Conservation (phyloP, 2,329 filamentous ascomycete genomes). For the Coniochaeta prunicola region DNA sequence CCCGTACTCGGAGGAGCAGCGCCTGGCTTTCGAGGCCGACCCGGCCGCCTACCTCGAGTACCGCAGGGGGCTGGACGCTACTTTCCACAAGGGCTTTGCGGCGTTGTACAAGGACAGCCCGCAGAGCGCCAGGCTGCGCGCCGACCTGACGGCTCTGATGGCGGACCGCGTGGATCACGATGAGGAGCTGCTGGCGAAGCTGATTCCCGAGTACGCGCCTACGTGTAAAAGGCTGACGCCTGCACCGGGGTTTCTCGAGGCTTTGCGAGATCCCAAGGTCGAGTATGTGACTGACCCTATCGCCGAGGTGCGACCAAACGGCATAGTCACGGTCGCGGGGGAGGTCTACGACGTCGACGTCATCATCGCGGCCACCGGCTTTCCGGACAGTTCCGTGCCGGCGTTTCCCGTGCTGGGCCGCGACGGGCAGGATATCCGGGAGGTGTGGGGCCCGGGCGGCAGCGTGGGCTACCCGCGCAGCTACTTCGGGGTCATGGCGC, state of each 20-base stretch:
- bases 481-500: slow-evolving; percentile 21
- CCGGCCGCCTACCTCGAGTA: slow-evolving; percentile 26
- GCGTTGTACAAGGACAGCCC: slow-evolving; percentile 17
- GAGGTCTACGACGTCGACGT: slow-evolving; percentile 18
- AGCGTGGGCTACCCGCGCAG: slow-evolving; percentile 13
- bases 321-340: slow-evolving; percentile 19
- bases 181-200: slow-evolving; percentile 32
- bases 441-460: slow-evolving; percentile 21
- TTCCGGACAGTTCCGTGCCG: slow-evolving; percentile 20
- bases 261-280: slow-evolving; percentile 34
- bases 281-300: slow-evolving; percentile 30
- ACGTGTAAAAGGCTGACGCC: slow-evolving; percentile 35
- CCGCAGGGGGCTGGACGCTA: slow-evolving; percentile 16
- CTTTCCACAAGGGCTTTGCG: slow-evolving; percentile 31
- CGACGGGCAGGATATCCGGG: slow-evolving; percentile 18
- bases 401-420: slow-evolving; percentile 36
- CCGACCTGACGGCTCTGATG: slow-evolving; percentile 23
- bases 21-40: slow-evolving; percentile 28
- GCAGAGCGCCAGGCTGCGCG: slow-evolving; percentile 28
- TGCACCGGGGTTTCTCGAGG: slow-evolving; percentile 33
- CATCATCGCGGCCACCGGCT: slow-evolving; percentile 30
- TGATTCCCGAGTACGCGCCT: slow-evolving; percentile 32
- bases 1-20: slow-evolving; percentile 24
- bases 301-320: slow-evolving; percentile 22
- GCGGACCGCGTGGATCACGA: slow-evolving; percentile 23